A percentile compares a stretch with the other conserved stretches of the same genome.
Conservation (phyloP, 257 asterid species). For the Ballota nigra region DNA sequence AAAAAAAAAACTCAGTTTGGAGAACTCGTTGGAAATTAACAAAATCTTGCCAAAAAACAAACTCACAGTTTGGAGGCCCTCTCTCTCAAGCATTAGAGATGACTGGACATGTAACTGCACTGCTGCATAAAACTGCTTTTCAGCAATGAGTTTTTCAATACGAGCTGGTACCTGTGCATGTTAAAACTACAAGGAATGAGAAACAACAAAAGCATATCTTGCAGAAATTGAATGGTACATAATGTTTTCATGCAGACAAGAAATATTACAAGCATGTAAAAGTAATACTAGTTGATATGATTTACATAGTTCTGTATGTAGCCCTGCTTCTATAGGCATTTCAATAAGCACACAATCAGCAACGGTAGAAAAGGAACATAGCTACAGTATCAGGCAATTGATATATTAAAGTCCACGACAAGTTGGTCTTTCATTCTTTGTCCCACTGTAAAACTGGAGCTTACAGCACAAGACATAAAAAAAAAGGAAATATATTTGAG, state of each 20-base stretch:
- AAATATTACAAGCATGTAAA: slow-evolving; percentile 5
- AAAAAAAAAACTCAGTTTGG: slow-evolving; percentile 65
- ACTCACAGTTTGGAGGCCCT: slow-evolving; percentile 97
- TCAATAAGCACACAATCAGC: slow-evolving; percentile 5
- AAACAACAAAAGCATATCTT: slow-evolving; percentile 13
- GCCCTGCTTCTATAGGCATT: slow-evolving; percentile 15
- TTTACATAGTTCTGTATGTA: slow-evolving; percentile 11
- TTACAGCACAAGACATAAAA: slow-evolving; percentile 2
- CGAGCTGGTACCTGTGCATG: slow-evolving; percentile 83
- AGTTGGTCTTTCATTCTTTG: background rate
- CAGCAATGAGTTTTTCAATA: slow-evolving; percentile 89
- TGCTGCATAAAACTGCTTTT: slow-evolving; percentile 95
- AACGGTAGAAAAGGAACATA: background rate
- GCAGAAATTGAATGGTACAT: slow-evolving; percentile 20
- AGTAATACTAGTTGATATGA: background rate
- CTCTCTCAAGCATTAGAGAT: slow-evolving; percentile 90
- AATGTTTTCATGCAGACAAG: slow-evolving; percentile 12
- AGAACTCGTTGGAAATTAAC: slow-evolving; percentile 38
- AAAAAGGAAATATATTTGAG: background rate
- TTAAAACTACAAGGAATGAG: slow-evolving; percentile 28
- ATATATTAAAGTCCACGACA: slow-evolving; percentile 13
- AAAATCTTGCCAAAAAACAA: slow-evolving; percentile 17
- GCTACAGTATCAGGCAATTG: slow-evolving; percentile 2
- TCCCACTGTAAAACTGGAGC: slow-evolving; percentile 16
- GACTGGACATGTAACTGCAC: slow-evolving; percentile 93